Evolutionary conservation across 2,329 filamentous ascomycete species (phyloP).

Genomic region (Zopfia rhizophila): DNA sequence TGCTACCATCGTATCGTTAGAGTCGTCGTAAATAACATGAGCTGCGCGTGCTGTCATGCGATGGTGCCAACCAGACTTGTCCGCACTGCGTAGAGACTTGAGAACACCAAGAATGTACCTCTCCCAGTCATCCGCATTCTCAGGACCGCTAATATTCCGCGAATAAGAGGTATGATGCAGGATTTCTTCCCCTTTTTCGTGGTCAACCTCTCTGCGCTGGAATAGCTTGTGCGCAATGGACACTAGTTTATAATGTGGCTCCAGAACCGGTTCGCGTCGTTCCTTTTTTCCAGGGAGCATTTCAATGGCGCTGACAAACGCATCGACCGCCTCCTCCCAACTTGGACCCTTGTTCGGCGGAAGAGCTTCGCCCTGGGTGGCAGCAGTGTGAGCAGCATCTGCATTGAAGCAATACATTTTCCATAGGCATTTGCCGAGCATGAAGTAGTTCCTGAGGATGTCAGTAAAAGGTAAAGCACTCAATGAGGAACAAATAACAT

Average conservation of each 20-base stretch:
- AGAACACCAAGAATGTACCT: slow-evolving; percentile 72
- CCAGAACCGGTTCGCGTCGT: slow-evolving; percentile 79
- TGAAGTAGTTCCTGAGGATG: slow-evolving; percentile 66
- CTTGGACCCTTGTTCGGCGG: slow-evolving; percentile 34
- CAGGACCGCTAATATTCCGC: slow-evolving; percentile 60
- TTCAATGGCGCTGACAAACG: slow-evolving; percentile 69
- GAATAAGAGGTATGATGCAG: slow-evolving; percentile 66
- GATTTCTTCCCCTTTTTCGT: slow-evolving; percentile 60
- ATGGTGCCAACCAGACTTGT: slow-evolving; percentile 96
- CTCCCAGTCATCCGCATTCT: slow-evolving; percentile 65
- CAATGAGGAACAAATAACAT: slow-evolving; percentile 40
- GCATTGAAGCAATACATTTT: slow-evolving; percentile 70
- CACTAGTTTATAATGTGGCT: slow-evolving; percentile 92
- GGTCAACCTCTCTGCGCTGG: slow-evolving; percentile 56
- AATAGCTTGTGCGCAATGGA: slow-evolving; percentile 86
- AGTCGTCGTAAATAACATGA: slow-evolving; percentile 69
- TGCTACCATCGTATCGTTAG: slow-evolving; percentile 62
- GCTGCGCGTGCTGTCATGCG: slow-evolving; percentile 83
- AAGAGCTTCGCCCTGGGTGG: slow-evolving; percentile 38
- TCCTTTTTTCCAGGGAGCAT: slow-evolving; percentile 70
- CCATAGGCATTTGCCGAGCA: slow-evolving; percentile 77
- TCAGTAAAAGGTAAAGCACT: slow-evolving; percentile 1
- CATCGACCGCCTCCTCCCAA: slow-evolving; percentile 63
- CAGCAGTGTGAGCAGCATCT: slow-evolving; percentile 45
- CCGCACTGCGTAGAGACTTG: slow-evolving; percentile 71